Base-by-base conservation (phyloP, 176 grass and related monocot genomes). In the Raddia distichophylla region DNA sequence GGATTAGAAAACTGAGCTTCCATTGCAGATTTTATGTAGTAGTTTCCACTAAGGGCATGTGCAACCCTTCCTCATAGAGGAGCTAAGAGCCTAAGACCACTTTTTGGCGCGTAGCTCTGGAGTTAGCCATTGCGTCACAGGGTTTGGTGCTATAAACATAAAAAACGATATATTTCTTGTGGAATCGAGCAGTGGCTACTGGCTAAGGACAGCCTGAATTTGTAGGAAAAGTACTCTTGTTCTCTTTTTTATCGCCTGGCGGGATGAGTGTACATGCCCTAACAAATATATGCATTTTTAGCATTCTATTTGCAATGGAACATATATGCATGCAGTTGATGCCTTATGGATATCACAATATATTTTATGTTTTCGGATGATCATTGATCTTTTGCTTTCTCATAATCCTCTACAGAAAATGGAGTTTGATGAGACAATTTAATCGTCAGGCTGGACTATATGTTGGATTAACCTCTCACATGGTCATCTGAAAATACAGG, bases 341-440 rank as follows among this genome's bases (percentile, higher is more conserved):
- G 2, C 37, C 37, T 40, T 40, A 40, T 49, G 34, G 33, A 2
- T 40, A 5, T 70, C 11, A 3, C 7, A 20, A 37, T 80, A 7
- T 67, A 35, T 63, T 62, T 64, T 61, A 6, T 19, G 16, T 67
- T 67, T 40, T n/a, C 8, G 22, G 71, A 42, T 65, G 17, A 45
- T 71, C 5, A 64, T 33, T 34, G 33, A 46, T 57, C 42, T 54
- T 10, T 45, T 59, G 11, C 49, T 73, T 71, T 66, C 5, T 50
- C 11, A 1, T 61, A 6, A 77, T 44, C 14, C 13, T 81, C 15
- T 78, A 51, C 78, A 90, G 88, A 90, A 86, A 67, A 90, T 90
- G 88, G 83, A 86, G 67, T 90, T 90, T 34, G 68, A 90, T 0
- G 88, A 90, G 73, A 86, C 83, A 20, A 50, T 66, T 20, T 90